A percentile compares a stretch with the other conserved stretches of the same genome.
Conservation (phyloP, 495 filamentous ascomycete species). For the Penicillium manginii region DNA sequence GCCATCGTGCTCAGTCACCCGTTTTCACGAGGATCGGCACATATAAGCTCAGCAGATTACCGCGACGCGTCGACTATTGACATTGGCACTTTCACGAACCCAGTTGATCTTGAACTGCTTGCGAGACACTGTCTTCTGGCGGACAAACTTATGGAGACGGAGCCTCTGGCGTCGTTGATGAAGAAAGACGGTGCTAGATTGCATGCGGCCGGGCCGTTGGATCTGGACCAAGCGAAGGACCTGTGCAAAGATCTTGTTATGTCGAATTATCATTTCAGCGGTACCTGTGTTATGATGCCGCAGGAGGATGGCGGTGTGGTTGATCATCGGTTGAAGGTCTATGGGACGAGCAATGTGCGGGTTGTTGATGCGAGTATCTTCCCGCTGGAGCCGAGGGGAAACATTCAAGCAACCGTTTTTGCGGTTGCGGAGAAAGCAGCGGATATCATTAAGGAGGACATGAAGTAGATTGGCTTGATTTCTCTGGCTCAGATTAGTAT, state of each 20-base stretch:
- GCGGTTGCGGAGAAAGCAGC: slow-evolving; percentile 59
- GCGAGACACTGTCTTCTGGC: slow-evolving; percentile 49
- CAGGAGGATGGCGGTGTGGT: slow-evolving; percentile 50
- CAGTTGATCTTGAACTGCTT: slow-evolving; percentile 50
- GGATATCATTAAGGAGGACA: slow-evolving; percentile 51
- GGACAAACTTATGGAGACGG: slow-evolving; percentile 44
- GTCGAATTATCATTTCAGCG: slow-evolving; percentile 41
- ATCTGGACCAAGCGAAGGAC: slow-evolving; percentile 17
- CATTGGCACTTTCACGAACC: slow-evolving; percentile 47
- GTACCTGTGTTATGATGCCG: slow-evolving; percentile 56
- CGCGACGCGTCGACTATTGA: slow-evolving; percentile 43
- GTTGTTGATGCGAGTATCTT: slow-evolving; percentile 59
- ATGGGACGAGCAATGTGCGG: slow-evolving; percentile 50
- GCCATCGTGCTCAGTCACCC: slow-evolving; percentile 47
- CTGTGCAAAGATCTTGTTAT: slow-evolving; percentile 14
- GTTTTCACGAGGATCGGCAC: slow-evolving; percentile 57
- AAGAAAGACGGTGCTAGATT: slow-evolving; percentile 31
- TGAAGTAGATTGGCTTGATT: too few species aligned
- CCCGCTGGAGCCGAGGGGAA: slow-evolving; percentile 47
- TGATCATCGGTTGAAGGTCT: slow-evolving; percentile 42
- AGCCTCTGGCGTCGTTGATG: slow-evolving; percentile 40
- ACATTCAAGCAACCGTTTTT: slow-evolving; percentile 55
- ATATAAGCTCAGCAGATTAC: slow-evolving; percentile 44
- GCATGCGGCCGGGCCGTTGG: slow-evolving; percentile 9
- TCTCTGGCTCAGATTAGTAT: too few species aligned